Percentiles rank a stretch among this genome's conserved stretches.
phyloP scores from a whole-genome alignment of 192 early-diverging fungal species.

The Polychytrium aggregatum region DNA sequence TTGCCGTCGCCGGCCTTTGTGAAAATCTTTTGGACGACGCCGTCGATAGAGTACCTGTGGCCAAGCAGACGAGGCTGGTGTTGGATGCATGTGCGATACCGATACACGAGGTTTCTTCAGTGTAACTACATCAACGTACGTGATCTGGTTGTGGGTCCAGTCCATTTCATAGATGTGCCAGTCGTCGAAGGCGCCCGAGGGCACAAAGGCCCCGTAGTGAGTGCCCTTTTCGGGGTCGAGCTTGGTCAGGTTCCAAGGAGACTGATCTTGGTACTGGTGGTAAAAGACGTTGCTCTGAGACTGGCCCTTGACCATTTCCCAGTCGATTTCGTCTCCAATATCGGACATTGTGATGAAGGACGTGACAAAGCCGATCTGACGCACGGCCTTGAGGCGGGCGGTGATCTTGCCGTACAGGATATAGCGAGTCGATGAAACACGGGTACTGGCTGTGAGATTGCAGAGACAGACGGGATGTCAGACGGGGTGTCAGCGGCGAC shows the following conservation, averaged over 20 bases:
- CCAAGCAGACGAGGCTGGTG: conserved; percentile 1
- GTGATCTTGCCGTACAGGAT: conserved; percentile 19
- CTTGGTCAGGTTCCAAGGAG: too few relatives aligned
- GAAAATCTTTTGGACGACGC: conserved; percentile 4
- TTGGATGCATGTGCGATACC: too few relatives aligned
- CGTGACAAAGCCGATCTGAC: conserved; percentile 15
- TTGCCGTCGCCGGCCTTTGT: background rate
- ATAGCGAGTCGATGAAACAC: too few relatives aligned
- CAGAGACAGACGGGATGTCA: too few relatives aligned
- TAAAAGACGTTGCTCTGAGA: conserved; percentile 26
- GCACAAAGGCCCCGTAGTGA: too few relatives aligned
- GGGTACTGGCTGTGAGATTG: too few relatives aligned
- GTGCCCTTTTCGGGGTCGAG: too few relatives aligned
- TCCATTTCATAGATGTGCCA: conserved; percentile 20
- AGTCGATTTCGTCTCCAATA: conserved; percentile 34
- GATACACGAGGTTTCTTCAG: too few relatives aligned
- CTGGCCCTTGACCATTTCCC: conserved; percentile 21
- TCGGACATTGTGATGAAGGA: conserved; percentile 29
- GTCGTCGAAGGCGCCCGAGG: background rate
- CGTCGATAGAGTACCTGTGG: conserved; percentile 18
- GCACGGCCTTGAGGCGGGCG: conserved; percentile 7
- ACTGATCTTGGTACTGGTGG: too few relatives aligned
- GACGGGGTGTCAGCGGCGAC: too few relatives aligned
- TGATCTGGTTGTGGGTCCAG: conserved; percentile 9
- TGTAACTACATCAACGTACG: background rate